Evolutionary conservation across 208 protist genomes (phyloP).

Genomic region (Trichomonas vaginalis): DNA sequence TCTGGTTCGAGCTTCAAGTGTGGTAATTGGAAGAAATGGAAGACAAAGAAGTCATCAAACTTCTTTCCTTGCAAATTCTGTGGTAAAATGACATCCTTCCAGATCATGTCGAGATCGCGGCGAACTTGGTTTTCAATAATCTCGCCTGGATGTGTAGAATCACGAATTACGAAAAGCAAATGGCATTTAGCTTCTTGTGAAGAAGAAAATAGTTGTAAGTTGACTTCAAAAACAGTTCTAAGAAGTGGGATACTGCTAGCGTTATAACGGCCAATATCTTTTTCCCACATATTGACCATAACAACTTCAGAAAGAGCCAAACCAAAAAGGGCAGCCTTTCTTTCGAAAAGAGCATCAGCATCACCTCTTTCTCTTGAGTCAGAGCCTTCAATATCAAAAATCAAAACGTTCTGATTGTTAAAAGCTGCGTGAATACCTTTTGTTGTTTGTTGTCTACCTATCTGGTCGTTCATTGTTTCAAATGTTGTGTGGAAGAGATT

Average conservation of each 20-base stretch:
- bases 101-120: constrained; percentile 15
- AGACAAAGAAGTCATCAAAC: constrained; percentile 21
- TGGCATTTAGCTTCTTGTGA: constrained; percentile 9
- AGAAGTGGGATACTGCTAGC: constrained; percentile 20
- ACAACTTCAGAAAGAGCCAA: constrained; percentile 27
- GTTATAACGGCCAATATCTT: constrained; percentile 27
- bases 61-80: not conserved
- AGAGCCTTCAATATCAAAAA: constrained; percentile 31
- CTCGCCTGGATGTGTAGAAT: not conserved
- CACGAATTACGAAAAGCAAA: constrained; percentile 26
- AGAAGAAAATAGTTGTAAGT: constrained; percentile 21
- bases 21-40: constrained; percentile 20
- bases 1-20: not conserved
- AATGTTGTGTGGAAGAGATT: constrained; percentile 16
- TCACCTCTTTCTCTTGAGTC: constrained; percentile 17
- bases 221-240: constrained; percentile 25
- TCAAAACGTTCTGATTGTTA: not conserved
- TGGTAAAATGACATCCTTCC: constrained; percentile 13
- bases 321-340: constrained; percentile 23
- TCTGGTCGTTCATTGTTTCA: constrained; percentile 19
- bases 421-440: constrained; percentile 22
- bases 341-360: constrained; percentile 20
- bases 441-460: constrained; percentile 23
- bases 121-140: not conserved
- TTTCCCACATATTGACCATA: constrained; percentile 29